phyloP scores from a whole-genome alignment of 1,284 basidiomycete species.

The Phellopilus nigrolimitatus region DNA sequence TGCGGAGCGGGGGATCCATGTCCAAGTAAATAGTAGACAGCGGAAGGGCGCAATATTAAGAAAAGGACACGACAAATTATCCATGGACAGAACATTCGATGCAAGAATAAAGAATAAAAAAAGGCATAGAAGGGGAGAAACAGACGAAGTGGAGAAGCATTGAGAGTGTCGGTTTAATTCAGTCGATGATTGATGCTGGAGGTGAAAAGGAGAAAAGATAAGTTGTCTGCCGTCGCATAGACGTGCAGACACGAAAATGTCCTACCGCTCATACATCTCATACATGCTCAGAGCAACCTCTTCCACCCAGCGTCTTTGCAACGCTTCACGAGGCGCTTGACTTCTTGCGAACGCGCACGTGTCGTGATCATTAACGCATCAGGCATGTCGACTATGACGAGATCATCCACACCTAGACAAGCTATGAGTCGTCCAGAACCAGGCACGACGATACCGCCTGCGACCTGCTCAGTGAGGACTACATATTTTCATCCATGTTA shows the following conservation, averaged over 20 bases:
- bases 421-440: conserved; percentile 74
- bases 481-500: too few relatives aligned
- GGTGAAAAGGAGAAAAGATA: too few relatives aligned
- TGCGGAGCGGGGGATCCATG: too few relatives aligned
- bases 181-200: too few relatives aligned
- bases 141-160: background rate
- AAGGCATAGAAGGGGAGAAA: background rate
- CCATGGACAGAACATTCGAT: too few relatives aligned
- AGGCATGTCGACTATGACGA: conserved; percentile 83
- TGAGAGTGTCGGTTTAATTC: too few relatives aligned
- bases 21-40: too few relatives aligned
- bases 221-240: too few relatives aligned
- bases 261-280: too few relatives aligned
- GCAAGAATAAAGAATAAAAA: background rate
- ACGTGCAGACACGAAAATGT: too few relatives aligned
- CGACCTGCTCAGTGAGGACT: conserved; percentile 81
- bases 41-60: too few relatives aligned
- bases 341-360: conserved; percentile 79
- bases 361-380: conserved; percentile 83
- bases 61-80: too few relatives aligned
- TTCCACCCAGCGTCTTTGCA: conserved; percentile 74
- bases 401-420: conserved; percentile 77
- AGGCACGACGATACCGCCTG: conserved; percentile 79
- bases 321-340: conserved; percentile 76
- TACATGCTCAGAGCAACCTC: conserved; percentile 42